Evolutionary conservation across 2,329 filamentous ascomycete genomes (phyloP), one percentile per base, ranked within the genome.

Genomic region (Aspergillus spinulosporus): DNA sequence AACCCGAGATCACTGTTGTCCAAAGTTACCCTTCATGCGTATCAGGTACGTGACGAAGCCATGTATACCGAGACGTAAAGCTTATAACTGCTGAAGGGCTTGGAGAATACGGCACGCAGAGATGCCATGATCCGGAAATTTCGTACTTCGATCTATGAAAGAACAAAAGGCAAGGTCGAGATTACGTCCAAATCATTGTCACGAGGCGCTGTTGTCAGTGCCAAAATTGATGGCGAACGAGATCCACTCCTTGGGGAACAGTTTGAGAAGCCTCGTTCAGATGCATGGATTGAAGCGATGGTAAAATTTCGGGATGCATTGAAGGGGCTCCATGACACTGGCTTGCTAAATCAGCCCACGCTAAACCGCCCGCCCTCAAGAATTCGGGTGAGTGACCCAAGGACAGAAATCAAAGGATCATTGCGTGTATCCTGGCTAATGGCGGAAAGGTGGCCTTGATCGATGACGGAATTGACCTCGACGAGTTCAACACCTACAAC

Each of bases 401-500:
- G 8, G 39, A 34, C 3, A 11, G 4, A 21, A 21, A 21, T 21
- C 21, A 21, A 21, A 21, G 21, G 21, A 21, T 21, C 21, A 11
- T 46, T 21, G 45, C 29, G 3, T 3, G 15, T 29, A 44, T 11
- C 9, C 9, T 44, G n/a, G 11, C 31, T 15, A 9, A 47, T 9
- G 4, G 3, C 4, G 31, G 3, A 26, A n/a, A 54, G 52, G 45
- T 54, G 5, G 45, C 52, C 3, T 28, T 49, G 21, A 54, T 49
- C 6, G 52, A 54, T 14, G 52, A 54, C 45, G 52, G 52, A 2
- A 9, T 54, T 32, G 52, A 49, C 28, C 46, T 48, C 8, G 14
- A 36, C 5, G 45, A 54, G 7, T 49, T 54, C 15, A 42, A 49
- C 26, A n/a, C 29, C 1, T 42, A 43, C 31, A 3, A 34, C 21